Evolutionary conservation across 495 filamentous ascomycete species (phyloP).

Genomic region (Baudoinia panamericana): DNA sequence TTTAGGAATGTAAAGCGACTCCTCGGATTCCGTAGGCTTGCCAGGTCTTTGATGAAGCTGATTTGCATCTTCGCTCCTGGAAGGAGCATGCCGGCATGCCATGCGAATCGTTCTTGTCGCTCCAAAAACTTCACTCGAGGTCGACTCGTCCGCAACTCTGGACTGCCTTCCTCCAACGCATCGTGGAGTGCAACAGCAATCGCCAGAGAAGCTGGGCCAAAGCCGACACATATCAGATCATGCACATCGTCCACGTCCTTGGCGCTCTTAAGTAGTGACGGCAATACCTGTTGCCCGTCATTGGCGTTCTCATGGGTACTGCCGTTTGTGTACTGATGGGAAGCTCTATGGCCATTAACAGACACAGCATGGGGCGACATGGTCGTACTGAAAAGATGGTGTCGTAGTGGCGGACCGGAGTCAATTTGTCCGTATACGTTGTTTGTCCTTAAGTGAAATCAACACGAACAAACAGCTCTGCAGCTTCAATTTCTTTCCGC

Average conservation of each 20-base stretch:
- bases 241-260: constrained; percentile 48
- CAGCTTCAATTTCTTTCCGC: no score
- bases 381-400: no score
- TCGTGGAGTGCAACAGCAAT: constrained; percentile 86
- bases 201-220: constrained; percentile 86
- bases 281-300: no score
- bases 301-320: no score
- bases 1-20: constrained; percentile 94
- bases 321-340: no score
- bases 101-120: constrained; percentile 68
- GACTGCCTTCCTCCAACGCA: constrained; percentile 27
- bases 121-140: constrained; percentile 78
- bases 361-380: no score
- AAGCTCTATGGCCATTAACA: no score
- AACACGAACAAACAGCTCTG: no score
- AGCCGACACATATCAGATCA: constrained; percentile 83
- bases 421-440: no score
- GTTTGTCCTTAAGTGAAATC: no score
- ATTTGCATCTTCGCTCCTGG: constrained; percentile 95
- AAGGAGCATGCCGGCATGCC: constrained; percentile 92
- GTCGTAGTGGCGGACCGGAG: no score
- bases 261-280: constrained; percentile 30
- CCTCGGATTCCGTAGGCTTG: constrained; percentile 72
- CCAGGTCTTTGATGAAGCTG: constrained; percentile 92
- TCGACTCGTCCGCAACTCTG: constrained; percentile 20